Conservation (phyloP, 495 filamentous ascomycete species). For the Zalerion maritima region DNA sequence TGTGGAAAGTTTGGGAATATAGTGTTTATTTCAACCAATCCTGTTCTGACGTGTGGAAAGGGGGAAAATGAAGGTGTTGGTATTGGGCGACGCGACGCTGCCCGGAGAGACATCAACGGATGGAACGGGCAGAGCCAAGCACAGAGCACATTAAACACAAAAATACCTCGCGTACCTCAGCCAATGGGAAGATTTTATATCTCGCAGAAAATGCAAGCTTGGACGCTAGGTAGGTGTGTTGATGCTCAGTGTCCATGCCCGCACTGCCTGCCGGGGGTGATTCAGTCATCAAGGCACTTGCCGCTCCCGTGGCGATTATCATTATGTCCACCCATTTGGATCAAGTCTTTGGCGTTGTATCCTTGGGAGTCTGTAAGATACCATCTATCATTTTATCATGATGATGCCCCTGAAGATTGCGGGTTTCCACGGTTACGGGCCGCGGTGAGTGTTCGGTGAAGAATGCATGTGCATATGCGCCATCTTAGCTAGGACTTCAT, state of each 20-base stretch:
- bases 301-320: neutral
- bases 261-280: neutral
- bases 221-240: constrained; percentile 7
- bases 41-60: too few species aligned
- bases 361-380: neutral
- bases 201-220: constrained; percentile 12
- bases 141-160: neutral
- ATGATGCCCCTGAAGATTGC: too few species aligned
- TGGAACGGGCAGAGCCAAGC: constrained; percentile 1
- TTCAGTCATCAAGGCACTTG: neutral
- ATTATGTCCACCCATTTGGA: neutral
- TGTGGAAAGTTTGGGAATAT: neutral
- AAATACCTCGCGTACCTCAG: constrained; percentile 12
- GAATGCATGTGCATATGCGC: too few species aligned
- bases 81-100: constrained; percentile 4
- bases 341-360: neutral
- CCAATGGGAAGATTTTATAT: constrained; percentile 1
- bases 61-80: constrained; percentile 9
- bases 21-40: constrained; percentile 3
- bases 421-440: too few species aligned
- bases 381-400: neutral
- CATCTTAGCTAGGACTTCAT: too few species aligned
- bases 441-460: neutral
- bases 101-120: too few species aligned
- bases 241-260: neutral